A percentile compares a stretch with the other conserved stretches of the same genome.
phyloP scores from a whole-genome alignment of 129 eudicot genomes.

The Flaveria brownii region DNA sequence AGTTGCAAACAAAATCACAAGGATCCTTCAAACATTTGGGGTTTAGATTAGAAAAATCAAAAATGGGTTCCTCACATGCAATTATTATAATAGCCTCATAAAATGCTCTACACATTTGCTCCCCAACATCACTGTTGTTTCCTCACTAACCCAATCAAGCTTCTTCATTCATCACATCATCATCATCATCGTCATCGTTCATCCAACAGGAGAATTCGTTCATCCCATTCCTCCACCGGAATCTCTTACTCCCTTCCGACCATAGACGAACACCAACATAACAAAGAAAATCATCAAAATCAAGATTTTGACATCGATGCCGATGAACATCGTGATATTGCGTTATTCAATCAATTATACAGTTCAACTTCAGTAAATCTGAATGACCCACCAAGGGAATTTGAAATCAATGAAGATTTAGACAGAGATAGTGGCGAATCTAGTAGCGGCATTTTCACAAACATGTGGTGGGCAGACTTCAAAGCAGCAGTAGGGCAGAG shows the following conservation, averaged over 20 bases:
- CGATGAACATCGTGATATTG: conserved; percentile 7
- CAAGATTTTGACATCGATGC: background rate
- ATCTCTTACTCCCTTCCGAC: background rate
- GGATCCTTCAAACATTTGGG: background rate
- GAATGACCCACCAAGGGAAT: conserved; percentile 5
- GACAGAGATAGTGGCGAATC: conserved; percentile 5
- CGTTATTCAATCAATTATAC: conserved; percentile 14
- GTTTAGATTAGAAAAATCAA: background rate
- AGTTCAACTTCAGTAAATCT: conserved; percentile 18
- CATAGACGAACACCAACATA: background rate
- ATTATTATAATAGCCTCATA: background rate
- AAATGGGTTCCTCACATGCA: background rate
- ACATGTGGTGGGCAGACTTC: conserved; percentile 73
- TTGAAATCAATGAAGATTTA: conserved; percentile 2
- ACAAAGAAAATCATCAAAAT: background rate
- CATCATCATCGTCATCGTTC: background rate
- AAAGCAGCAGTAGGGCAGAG: conserved; percentile 78
- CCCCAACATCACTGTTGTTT: background rate
- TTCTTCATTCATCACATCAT: conserved; percentile 4
- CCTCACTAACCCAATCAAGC: background rate
- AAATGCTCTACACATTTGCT: background rate
- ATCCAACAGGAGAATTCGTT: background rate
- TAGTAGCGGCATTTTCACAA: conserved; percentile 41
- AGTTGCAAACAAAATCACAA: background rate
- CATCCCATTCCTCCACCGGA: background rate